Base-by-base conservation (phyloP, 441 rosid species). In the Lepidium campestre region DNA sequence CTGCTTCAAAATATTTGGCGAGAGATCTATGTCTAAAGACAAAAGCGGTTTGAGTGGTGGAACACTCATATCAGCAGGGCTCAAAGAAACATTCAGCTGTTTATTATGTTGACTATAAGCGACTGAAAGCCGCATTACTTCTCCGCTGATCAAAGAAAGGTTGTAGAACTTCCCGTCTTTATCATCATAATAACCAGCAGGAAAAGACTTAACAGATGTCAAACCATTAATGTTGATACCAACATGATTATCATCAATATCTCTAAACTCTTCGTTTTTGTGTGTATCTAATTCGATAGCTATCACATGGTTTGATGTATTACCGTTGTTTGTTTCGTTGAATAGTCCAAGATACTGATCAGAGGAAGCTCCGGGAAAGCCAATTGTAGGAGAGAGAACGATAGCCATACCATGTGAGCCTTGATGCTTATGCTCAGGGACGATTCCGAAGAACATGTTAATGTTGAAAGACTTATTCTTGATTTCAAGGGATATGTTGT, bases 371-470 rank as follows among this genome's bases (percentile, higher is more conserved):
- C 31, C 32, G 23, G 83, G 80, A 3, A 72, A 14, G 62, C 59
- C 70, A 27, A 50, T 74, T 18, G 91, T 52, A 1, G 84, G 35
- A 11, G 96, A 60, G 71, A 88, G 54, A 0, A 84, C 78, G 75
- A 86, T 84, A 60, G 93, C 93, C 11, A 91, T 75, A 36, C 96
- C 93, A 42, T 88, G 91, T 34, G 96, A 93, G 13, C 91, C 88
- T 3, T 77, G 82, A 5, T 68, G 74, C 3, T 77, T 74, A 58
- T 84, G 83, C 48, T 91, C 82, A 1, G 89, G 86, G 60, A 83
- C 85, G 1, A 82, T 80, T 14, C 74, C 75, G 15, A 90, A 68
- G 62, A 72, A 82, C 47, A 87, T 87, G 22, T 75, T 61, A 20
- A 91, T 8, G 40, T 9, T 15, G 57, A 52, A 52, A 17, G 61